Evolutionary conservation across 2,329 filamentous ascomycete species (phyloP).

Genomic region (Colletotrichum viniferum): DNA sequence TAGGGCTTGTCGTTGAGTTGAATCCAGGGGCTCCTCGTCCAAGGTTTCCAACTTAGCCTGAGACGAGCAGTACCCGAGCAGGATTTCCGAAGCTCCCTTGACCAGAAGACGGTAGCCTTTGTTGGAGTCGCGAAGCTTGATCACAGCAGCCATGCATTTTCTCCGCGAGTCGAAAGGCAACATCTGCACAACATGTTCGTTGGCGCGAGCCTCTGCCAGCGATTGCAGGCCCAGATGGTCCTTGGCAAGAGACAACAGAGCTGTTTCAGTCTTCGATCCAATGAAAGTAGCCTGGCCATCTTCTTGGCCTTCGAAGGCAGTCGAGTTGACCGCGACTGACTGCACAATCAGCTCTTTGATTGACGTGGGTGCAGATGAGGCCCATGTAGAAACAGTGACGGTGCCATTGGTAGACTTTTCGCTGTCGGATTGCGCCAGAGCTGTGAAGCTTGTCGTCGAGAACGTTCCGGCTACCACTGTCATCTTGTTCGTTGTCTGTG

Average conservation of each 20-base stretch:
- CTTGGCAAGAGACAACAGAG: slow-evolving; percentile 53
- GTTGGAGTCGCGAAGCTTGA: slow-evolving; percentile 45
- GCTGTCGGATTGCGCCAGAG: slow-evolving; percentile 58
- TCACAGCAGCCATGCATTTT: slow-evolving; percentile 63
- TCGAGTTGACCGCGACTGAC: slow-evolving; percentile 60
- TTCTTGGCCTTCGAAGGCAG: slow-evolving; percentile 59
- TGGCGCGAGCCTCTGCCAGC: slow-evolving; percentile 48
- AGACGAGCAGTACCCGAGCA: slow-evolving; percentile 47
- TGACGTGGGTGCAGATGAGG: slow-evolving; percentile 27
- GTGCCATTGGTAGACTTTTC: slow-evolving; percentile 51
- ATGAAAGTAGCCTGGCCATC: slow-evolving; percentile 50
- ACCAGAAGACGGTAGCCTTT: slow-evolving; percentile 53
- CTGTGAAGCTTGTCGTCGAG: slow-evolving; percentile 47
- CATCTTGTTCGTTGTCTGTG: slow-evolving; percentile 70
- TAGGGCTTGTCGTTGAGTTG: not conserved
- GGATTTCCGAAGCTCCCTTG: slow-evolving; percentile 63
- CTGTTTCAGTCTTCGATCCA: slow-evolving; percentile 62
- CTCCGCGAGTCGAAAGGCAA: slow-evolving; percentile 59
- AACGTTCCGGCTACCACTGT: slow-evolving; percentile 71
- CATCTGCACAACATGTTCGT: slow-evolving; percentile 50
- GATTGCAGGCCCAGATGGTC: slow-evolving; percentile 55
- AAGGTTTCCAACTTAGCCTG: slow-evolving; percentile 26
- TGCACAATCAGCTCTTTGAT: slow-evolving; percentile 41
- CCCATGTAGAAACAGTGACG: slow-evolving; percentile 15
- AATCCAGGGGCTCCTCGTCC: not conserved